Evolutionary conservation across 2,329 filamentous ascomycete genomes (phyloP).

Genomic region (Penicillium sp.): DNA sequence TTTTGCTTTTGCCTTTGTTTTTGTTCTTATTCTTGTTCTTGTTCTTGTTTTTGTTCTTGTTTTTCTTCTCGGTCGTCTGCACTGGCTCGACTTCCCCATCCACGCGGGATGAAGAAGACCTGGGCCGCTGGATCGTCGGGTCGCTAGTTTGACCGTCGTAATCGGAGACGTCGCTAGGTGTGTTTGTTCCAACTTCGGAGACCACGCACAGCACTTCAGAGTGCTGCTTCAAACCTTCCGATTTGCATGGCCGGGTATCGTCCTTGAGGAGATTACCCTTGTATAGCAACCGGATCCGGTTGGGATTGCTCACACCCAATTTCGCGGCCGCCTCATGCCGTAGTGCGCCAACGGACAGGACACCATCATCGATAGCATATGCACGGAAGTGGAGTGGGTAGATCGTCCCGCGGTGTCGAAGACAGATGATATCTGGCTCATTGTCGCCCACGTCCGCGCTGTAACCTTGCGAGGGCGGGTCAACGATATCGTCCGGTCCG

Average conservation of each 20-base stretch:
- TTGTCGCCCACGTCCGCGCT: constrained; percentile 25
- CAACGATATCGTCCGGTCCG: constrained; percentile 34
- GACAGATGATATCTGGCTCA: constrained; percentile 42
- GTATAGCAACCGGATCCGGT: constrained; percentile 44
- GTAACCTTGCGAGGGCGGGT: constrained; percentile 16
- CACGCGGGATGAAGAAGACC: constrained; percentile 15
- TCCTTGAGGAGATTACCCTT: constrained; percentile 45
- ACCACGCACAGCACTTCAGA: constrained; percentile 47
- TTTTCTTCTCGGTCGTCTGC: constrained; percentile 21
- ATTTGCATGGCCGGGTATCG: constrained; percentile 37
- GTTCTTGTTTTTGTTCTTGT: constrained; percentile 27
- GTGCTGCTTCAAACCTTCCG: constrained; percentile 47
- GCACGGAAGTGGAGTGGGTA: constrained; percentile 45
- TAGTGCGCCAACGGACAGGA: constrained; percentile 41
- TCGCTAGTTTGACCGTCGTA: constrained; percentile 21
- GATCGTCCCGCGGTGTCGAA: constrained; percentile 41
- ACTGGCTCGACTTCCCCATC: constrained; percentile 20
- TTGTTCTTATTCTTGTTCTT: constrained; percentile 24
- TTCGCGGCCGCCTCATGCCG: constrained; percentile 38
- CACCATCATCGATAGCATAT: constrained; percentile 46
- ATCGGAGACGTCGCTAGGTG: constrained; percentile 32
- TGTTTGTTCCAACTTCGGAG: constrained; percentile 35
- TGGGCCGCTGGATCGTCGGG: constrained; percentile 11
- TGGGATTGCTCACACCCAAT: constrained; percentile 33
- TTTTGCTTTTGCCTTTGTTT: constrained; percentile 20